Evolutionary conservation across 2,329 filamentous ascomycete species (phyloP), one percentile per base, ranked within the genome.

Genomic region (Hypoxylon sp.): DNA sequence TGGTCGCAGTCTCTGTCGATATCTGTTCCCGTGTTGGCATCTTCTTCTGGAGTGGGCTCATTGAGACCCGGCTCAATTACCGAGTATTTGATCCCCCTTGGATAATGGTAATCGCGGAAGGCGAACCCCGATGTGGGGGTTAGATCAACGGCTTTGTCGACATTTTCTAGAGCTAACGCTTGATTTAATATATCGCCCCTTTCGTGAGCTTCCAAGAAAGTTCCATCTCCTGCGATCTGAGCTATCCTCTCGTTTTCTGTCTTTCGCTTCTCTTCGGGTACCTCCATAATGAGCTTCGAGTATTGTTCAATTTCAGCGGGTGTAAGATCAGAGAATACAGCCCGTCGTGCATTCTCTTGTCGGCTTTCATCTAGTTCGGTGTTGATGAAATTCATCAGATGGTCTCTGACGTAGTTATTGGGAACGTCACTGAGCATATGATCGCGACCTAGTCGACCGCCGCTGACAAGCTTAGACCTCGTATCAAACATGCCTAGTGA

Each of bases 1-100:
- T 71, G 66, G 24, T 69, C 63, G 50, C 66, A 71, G 48, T 69
- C 58, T 44, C 53, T 54, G 33, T 71, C 66, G n/a, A 71, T 64
- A 52, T 63, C 55, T 2, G 10, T 47, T 14, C 59, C 62, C 9
- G 59, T n/a, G 1, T 61, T 17, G 3, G 59, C 2, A 2, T 24
- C 6, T 8, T 3, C 60, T 44, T 35, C 24, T 35, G 57, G 35
- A 11, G 24, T 13, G 29, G 11, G 5, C 13, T 19, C 5, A 29
- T 46, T 37, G 2, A 19, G 17, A 10, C 53, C 46, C 5, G 52
- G 63, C 9, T 26, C 19, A 22, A 54, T 9, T 6, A 64, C 57
- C 13, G 69, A 71, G 14, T 29, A 33, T 5, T 4, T 9, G 11
- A 60, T 54, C 3, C 9, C 19, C 1, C 11, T 3, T 11, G 37